Percentiles rank a stretch among this genome's conserved stretches.
These are phyloP conservation scores for Aspergillus alliaceus DNA, from an alignment of 2,329 filamentous ascomycete species.

Conservation along the genomic window DNA sequence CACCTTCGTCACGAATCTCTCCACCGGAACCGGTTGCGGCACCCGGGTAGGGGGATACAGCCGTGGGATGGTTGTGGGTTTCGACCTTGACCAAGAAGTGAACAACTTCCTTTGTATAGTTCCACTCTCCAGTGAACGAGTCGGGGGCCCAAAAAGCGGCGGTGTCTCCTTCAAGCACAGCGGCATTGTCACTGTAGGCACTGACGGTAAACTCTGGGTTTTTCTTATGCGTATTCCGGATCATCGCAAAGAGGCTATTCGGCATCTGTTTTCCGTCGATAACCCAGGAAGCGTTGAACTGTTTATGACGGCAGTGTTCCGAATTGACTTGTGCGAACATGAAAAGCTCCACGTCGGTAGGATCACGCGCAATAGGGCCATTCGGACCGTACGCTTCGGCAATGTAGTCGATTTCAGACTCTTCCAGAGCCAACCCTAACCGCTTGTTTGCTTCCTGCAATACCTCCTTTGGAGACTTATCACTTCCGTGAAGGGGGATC, in stretches of 20 bases:
- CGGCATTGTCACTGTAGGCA: conserved; percentile 96
- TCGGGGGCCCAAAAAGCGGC: conserved; percentile 85
- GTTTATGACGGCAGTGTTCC: conserved; percentile 85
- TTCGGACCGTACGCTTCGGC: conserved; percentile 76
- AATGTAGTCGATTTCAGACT: conserved; percentile 88
- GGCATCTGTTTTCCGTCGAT: conserved; percentile 82
- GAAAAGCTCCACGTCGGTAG: conserved; percentile 92
- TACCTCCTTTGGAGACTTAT: conserved; percentile 65
- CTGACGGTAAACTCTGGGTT: conserved; percentile 80
- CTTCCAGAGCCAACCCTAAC: conserved; percentile 82
- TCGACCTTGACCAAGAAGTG: conserved; percentile 93
- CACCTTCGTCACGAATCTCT: conserved; percentile 92
- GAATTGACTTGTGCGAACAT: conserved; percentile 99
- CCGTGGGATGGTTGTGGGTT: conserved; percentile 96
- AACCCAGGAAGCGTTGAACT: conserved; percentile 96
- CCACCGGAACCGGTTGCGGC: conserved; percentile 94
- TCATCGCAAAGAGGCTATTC: conserved; percentile 90
- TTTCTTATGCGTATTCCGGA: conserved; percentile 85
- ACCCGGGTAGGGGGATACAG: conserved; percentile 88
- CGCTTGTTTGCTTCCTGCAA: conserved; percentile 81
- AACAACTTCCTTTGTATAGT: conserved; percentile 77
- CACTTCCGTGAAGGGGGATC: conserved; percentile 70
- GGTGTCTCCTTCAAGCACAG: conserved; percentile 75
- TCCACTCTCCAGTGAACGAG: conserved; percentile 83
- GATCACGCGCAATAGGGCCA: conserved; percentile 58